Evolutionary conservation across 139 green algal species (phyloP).

Genomic region (Raphidocelis subcapitata): DNA sequence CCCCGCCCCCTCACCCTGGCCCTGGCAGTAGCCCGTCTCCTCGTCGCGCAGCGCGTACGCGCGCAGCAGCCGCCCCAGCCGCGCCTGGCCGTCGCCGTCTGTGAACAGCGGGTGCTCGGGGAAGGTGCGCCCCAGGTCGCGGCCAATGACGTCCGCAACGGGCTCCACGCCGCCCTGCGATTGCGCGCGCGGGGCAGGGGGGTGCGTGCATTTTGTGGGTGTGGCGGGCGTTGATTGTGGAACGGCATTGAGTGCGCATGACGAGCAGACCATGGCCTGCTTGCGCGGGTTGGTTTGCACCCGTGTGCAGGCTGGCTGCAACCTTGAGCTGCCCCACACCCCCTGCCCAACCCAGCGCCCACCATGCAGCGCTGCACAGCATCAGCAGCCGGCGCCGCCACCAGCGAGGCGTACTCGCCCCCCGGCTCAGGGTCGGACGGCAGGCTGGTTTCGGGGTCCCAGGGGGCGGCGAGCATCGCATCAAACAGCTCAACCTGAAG

Average conservation of each 20-base stretch:
- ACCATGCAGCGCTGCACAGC: background rate
- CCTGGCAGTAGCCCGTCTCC: slow-evolving; percentile 86
- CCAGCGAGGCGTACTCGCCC: slow-evolving; percentile 14
- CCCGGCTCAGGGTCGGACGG: background rate
- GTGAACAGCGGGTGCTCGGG: slow-evolving; percentile 89
- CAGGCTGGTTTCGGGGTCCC: slow-evolving; percentile 12
- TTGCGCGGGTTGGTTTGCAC: too few species aligned
- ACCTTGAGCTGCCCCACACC: background rate
- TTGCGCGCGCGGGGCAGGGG: too few species aligned
- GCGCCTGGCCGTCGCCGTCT: slow-evolving; percentile 31
- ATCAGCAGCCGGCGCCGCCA: background rate
- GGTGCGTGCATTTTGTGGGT: background rate
- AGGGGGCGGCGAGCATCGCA: slow-evolving; percentile 59
- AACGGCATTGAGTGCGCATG: background rate
- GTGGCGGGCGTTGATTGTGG: background rate
- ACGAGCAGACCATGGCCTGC: background rate
- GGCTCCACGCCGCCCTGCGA: background rate
- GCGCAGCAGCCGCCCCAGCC: slow-evolving; percentile 79
- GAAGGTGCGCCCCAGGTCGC: slow-evolving; percentile 95
- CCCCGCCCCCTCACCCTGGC: slow-evolving; percentile 52
- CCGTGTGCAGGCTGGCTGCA: too few species aligned
- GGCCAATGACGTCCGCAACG: slow-evolving; percentile 84
- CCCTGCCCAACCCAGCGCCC: background rate
- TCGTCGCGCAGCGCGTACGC: slow-evolving; percentile 85
- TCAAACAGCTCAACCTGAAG: slow-evolving; percentile 48